These are phyloP conservation scores for Alnus rubra DNA, from an alignment of 306 rosid genomes.

Conservation along the genomic window DNA sequence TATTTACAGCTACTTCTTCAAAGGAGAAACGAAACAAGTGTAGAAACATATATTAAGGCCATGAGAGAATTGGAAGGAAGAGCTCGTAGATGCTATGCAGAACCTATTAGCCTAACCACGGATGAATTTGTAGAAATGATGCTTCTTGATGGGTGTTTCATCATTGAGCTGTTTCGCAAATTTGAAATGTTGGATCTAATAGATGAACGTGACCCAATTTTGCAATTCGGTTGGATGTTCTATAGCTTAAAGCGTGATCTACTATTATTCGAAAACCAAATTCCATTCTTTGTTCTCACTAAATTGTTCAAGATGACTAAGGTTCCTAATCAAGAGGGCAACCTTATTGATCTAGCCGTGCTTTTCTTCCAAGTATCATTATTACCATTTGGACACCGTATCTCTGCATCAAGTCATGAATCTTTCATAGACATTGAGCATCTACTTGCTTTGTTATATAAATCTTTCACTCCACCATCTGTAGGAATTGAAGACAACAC, in stretches of 20 bases:
- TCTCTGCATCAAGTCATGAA: neutral
- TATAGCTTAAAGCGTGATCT: neutral
- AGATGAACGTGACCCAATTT: neutral
- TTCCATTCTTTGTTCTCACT: neutral
- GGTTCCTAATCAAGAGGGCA: too few species aligned
- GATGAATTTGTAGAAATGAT: neutral
- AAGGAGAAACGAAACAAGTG: neutral
- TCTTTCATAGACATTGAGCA: neutral
- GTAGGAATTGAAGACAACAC: too few species aligned
- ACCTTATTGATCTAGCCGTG: too few species aligned
- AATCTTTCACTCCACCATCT: neutral
- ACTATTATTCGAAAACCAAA: neutral
- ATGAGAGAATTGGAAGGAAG: neutral
- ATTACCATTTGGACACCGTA: too few species aligned
- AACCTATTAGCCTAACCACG: neutral
- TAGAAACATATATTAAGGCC: neutral
- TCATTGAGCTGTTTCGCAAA: neutral
- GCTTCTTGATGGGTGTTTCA: neutral
- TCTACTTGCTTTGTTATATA: neutral
- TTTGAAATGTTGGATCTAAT: too few species aligned
- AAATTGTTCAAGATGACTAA: neutral
- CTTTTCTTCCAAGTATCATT: too few species aligned
- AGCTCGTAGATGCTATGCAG: neutral
- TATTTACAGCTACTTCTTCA: neutral
- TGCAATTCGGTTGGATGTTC: too few species aligned